Evolutionary conservation across 148 eudicot species (phyloP).

Genomic region (Rhododendron ferrugineum): DNA sequence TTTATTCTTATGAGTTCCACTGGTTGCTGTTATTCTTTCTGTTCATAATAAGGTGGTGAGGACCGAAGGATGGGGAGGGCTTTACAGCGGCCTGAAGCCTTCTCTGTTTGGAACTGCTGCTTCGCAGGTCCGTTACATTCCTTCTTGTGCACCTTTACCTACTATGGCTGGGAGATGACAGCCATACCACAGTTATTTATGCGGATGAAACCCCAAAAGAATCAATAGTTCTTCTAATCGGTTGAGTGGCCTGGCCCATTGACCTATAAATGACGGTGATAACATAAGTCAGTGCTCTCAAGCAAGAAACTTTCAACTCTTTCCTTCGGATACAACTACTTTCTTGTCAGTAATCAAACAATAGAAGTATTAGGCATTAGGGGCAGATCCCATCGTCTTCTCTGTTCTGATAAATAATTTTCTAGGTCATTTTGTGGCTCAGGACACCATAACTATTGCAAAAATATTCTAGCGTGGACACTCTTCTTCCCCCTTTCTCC

Average conservation of each 20-base stretch:
- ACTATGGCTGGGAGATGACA: not conserved
- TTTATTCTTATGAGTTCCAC: not conserved
- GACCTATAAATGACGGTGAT: not conserved
- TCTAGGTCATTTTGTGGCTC: not conserved
- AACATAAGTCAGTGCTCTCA: not conserved
- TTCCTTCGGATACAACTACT: not conserved
- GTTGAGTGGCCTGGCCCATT: not conserved
- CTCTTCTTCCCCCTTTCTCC: not conserved
- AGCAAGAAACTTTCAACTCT: not conserved
- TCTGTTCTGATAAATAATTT: not conserved
- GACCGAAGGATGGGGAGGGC: constrained; percentile 84
- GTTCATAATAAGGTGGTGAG: constrained; percentile 45
- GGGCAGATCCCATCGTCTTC: not conserved
- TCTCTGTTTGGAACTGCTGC: constrained; percentile 89
- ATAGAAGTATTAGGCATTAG: not conserved
- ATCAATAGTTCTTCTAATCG: not conserved
- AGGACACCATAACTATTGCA: not conserved
- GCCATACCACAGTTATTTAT: not conserved
- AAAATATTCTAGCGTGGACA: not conserved
- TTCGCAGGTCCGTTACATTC: constrained; percentile 48
- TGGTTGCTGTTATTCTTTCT: not conserved
- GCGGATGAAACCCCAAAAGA: not conserved
- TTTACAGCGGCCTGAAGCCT: constrained; percentile 95
- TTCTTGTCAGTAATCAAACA: not conserved
- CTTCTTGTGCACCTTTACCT: not conserved